Evolutionary conservation across 306 rosid species (phyloP).

Genomic region (Quercus gilva): DNA sequence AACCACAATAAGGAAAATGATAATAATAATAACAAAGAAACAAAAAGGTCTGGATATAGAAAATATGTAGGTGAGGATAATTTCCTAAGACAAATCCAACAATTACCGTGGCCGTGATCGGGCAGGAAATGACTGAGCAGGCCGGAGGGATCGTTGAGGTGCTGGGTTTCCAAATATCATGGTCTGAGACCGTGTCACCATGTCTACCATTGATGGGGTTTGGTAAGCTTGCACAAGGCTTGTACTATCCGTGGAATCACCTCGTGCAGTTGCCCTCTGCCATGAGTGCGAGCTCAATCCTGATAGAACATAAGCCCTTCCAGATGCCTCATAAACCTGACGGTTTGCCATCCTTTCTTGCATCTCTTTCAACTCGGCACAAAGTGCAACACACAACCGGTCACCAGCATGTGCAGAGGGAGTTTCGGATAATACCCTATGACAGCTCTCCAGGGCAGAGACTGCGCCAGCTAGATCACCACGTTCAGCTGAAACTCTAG

Average conservation of each 20-base stretch:
- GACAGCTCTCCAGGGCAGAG: constrained; percentile 58
- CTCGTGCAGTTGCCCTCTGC: constrained; percentile 95
- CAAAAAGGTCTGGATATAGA: constrained; percentile 17
- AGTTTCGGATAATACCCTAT: constrained; percentile 49
- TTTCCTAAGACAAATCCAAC: constrained; percentile 9
- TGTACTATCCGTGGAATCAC: constrained; percentile 77
- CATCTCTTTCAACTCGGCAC: constrained; percentile 86
- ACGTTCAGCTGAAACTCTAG: constrained; percentile 68
- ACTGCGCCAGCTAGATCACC: constrained; percentile 73
- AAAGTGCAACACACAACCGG: constrained; percentile 54
- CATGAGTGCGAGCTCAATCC: constrained; percentile 89
- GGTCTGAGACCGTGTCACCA: constrained; percentile 81
- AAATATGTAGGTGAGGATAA: constrained; percentile 29
- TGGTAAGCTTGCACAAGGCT: constrained; percentile 69
- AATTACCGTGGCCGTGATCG: constrained; percentile 28
- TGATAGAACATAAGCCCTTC: constrained; percentile 86
- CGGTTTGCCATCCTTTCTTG: constrained; percentile 86
- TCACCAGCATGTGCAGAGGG: constrained; percentile 64
- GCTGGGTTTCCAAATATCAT: constrained; percentile 44
- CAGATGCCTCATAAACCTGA: constrained; percentile 72
- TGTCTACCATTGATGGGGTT: constrained; percentile 84
- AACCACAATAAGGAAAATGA: constrained; percentile 14
- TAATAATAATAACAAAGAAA: constrained; percentile 2
- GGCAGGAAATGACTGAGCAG: constrained; percentile 43
- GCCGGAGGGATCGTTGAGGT: constrained; percentile 33